A percentile compares a stretch with the other conserved stretches of the same genome.
phyloP scores from a whole-genome alignment of 306 rosid genomes.

The Bauhinia variegata region DNA sequence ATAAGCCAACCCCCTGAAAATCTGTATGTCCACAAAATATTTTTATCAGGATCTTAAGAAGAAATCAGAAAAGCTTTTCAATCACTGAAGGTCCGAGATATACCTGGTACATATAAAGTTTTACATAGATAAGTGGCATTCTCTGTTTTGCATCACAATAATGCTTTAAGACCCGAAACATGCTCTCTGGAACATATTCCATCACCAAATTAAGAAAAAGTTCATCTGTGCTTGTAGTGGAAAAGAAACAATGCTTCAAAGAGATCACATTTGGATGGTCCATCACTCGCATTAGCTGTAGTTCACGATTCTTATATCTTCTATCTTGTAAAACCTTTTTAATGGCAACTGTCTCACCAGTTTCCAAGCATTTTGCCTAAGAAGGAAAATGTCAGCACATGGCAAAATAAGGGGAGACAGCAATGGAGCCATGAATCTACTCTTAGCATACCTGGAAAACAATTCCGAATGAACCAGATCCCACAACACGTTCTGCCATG shows the following conservation, averaged over 20 bases:
- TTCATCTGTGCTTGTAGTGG: conserved; percentile 85
- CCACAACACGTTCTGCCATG: conserved; percentile 96
- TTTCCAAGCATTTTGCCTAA: conserved; percentile 95
- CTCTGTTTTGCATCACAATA: conserved; percentile 79
- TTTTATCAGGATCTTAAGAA: conserved; percentile 25
- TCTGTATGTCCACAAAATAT: conserved; percentile 48
- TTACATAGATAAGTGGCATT: conserved; percentile 86
- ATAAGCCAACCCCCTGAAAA: conserved; percentile 91
- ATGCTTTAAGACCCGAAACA: conserved; percentile 83
- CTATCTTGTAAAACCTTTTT: conserved; percentile 93
- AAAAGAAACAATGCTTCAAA: conserved; percentile 94
- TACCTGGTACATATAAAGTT: conserved; percentile 95
- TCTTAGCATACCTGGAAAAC: conserved; percentile 78
- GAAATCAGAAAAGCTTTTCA: conserved; percentile 11
- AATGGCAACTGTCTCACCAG: conserved; percentile 92
- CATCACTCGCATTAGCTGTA: conserved; percentile 96
- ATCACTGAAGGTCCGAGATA: conserved; percentile 18
- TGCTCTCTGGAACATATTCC: conserved; percentile 95
- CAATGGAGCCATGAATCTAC: conserved; percentile 7
- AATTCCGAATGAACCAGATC: conserved; percentile 91
- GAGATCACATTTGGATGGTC: conserved; percentile 93
- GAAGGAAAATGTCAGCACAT: conserved; percentile 18
- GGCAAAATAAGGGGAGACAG: conserved; percentile 3
- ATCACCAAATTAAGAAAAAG: conserved; percentile 95
- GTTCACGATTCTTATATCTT: conserved; percentile 88